phyloP scores from a whole-genome alignment of 805 yeast species.

The Pichia kluyveri region DNA sequence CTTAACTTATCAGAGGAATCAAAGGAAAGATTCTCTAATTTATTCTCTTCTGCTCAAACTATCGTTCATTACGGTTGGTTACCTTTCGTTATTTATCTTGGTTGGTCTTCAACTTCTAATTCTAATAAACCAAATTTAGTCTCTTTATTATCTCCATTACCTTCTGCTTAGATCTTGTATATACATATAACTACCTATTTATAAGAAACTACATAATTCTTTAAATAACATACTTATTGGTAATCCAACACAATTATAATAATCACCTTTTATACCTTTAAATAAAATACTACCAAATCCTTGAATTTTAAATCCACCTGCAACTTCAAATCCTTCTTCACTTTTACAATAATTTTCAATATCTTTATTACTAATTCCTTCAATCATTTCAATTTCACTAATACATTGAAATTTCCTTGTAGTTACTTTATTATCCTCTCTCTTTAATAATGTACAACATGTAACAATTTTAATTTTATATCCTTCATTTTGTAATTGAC shows the following conservation, averaged over 20 bases:
- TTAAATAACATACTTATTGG: conserved; percentile 55
- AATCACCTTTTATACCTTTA: conserved; percentile 64
- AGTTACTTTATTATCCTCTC: neutral
- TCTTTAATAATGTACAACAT: conserved; percentile 3
- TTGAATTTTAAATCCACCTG: conserved; percentile 90
- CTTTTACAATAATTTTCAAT: conserved; percentile 53
- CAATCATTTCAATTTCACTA: conserved; percentile 31
- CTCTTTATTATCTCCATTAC: conserved; percentile 69
- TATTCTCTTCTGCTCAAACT: conserved; percentile 76
- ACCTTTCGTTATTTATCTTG: conserved; percentile 88
- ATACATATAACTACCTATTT: neutral
- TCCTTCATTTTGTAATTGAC: conserved; percentile 30
- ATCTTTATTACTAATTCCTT: conserved; percentile 41
- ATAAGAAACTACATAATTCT: conserved; percentile 11
- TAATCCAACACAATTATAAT: conserved; percentile 77
- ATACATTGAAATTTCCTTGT: conserved; percentile 8
- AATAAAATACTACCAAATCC: conserved; percentile 62
- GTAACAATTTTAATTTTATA: conserved; percentile 14
- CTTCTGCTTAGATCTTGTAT: conserved; percentile 44
- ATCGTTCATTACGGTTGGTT: conserved; percentile 95
- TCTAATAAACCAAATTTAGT: conserved; percentile 78
- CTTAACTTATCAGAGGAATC: conserved; percentile 38
- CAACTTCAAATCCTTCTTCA: conserved; percentile 72
- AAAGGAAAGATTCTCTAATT: conserved; percentile 77
- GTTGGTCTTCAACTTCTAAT: conserved; percentile 72